These are phyloP conservation scores for Xylariaceae sp. DNA, from an alignment of 2,329 filamentous ascomycete species.

Conservation along the genomic window DNA sequence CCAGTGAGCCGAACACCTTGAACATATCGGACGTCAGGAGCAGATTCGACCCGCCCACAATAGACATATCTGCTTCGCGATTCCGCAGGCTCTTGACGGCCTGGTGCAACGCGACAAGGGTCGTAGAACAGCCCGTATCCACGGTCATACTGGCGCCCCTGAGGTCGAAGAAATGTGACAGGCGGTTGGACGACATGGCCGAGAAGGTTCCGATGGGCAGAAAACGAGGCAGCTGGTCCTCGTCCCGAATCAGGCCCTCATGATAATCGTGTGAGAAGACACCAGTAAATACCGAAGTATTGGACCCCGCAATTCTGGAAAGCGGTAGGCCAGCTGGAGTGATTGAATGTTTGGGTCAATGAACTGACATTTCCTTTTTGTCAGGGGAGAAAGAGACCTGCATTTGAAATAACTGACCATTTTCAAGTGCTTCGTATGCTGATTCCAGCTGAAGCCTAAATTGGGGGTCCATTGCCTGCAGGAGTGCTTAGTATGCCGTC, in stretches of 20 bases:
- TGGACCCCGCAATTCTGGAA: conserved; percentile 15
- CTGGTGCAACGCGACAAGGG: conserved; percentile 9
- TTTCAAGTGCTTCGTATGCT: conserved; percentile 42
- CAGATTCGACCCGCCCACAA: conserved; percentile 3
- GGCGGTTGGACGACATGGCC: conserved; percentile 17
- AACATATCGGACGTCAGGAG: conserved; percentile 13
- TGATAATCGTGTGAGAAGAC: conserved; percentile 13
- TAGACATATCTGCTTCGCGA: conserved; percentile 14
- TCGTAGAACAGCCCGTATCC: conserved; percentile 15
- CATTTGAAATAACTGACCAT: conserved; percentile 33
- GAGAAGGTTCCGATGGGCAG: conserved; percentile 3
- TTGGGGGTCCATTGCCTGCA: conserved; percentile 44
- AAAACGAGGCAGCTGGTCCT: neutral
- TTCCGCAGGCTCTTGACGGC: conserved; percentile 3
- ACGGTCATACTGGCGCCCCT: conserved; percentile 15
- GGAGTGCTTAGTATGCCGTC: neutral
- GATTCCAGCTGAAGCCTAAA: conserved; percentile 41
- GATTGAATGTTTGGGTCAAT: neutral
- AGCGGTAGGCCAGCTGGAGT: conserved; percentile 20
- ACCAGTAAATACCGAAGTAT: conserved; percentile 25
- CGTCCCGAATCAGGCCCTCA: conserved; percentile 3
- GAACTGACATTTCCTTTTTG: no score
- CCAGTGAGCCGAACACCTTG: no score
- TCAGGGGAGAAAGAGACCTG: no score
- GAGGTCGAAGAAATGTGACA: no score